Base-by-base conservation (phyloP, 257 asterid genomes). In the Coffea eugenioides region DNA sequence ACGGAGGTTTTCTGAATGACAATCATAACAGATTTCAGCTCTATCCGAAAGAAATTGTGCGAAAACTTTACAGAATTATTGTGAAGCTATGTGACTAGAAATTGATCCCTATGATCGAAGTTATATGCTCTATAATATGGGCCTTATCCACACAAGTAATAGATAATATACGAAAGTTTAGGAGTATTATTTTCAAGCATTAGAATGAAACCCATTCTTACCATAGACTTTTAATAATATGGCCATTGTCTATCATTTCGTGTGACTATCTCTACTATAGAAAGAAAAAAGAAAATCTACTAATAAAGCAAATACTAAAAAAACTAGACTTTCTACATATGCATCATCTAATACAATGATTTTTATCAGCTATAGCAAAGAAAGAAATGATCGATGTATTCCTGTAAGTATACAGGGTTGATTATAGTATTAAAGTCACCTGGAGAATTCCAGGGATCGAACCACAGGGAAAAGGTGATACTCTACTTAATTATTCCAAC, bases 31-130 rank as follows among this genome's bases (percentile, higher is more conserved):
- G 34, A 69, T 81, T 77, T 69, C 27, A 76, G 48, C 69, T 70
- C 74, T 77, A 65, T 77, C 70, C 48, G 57, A 61, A 62, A 45
- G 66, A 56, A 78, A 73, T 39, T 73, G 52, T 25, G 66, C 23
- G 41, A 15, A 73, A 39, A 69, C 76, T 75, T 71, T 76, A 25
- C 59, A 68, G 16, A 57, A 78, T 79, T 46, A 27, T 67, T 78
- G 57, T 67, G 57, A 67, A 67, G 71, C 80, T 74, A 78, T 45
- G 80, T 3, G 68, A 66, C 71, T 77, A 69, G n/a, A 82, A 74
- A 56, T 72, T 77, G 75, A 64, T 82, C 70, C 79, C 65, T 59
- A 45, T 65, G 54, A 68, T 77, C 11, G 0, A 64, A 77, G 74
- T 64, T 77, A 64, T 77, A 65, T 65, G 27, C 65, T 77, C 43